A percentile compares a stretch with the other conserved stretches of the same genome.
These are phyloP conservation scores for Gaeumannomyces tritici DNA, from an alignment of 2,329 filamentous ascomycete species.

Conservation along the genomic window DNA sequence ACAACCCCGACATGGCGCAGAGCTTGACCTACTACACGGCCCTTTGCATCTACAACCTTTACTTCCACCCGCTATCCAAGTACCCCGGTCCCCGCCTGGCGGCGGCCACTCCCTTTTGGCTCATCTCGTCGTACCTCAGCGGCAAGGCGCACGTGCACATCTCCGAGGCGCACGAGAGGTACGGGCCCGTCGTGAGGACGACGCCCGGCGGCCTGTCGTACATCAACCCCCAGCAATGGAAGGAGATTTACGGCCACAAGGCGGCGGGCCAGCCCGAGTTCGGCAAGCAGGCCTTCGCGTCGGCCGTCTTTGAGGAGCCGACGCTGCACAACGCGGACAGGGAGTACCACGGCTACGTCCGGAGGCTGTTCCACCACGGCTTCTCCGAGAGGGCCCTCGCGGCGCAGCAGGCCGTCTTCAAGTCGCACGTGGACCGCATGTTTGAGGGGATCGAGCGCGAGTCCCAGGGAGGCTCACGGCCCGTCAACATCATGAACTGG, in stretches of 20 bases:
- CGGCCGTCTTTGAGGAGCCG: conserved; percentile 2
- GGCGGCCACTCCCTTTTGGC: neutral
- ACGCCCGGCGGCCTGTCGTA: conserved; percentile 31
- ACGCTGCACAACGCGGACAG: conserved; percentile 1
- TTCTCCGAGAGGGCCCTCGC: conserved; percentile 16
- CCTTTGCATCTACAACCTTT: conserved; percentile 3
- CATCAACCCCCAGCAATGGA: conserved; percentile 23
- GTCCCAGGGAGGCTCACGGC: neutral
- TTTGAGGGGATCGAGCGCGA: conserved; percentile 2
- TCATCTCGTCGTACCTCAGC: neutral
- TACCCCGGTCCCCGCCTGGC: conserved; percentile 6
- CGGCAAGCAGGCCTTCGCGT: neutral
- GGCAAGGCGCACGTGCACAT: neutral
- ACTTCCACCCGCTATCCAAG: conserved; percentile 2
- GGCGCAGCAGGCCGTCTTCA: conserved; percentile 14
- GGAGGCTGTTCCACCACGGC: conserved; percentile 5
- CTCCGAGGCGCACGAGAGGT: conserved; percentile 16
- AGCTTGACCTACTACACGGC: neutral
- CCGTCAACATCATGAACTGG: neutral
- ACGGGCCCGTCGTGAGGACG: conserved; percentile 32
- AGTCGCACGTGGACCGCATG: conserved; percentile 7
- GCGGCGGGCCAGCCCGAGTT: conserved; percentile 3
- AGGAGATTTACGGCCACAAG: conserved; percentile 19
- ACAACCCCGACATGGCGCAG: neutral
- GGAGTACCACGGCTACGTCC: conserved; percentile 9